Evolutionary conservation across 2,329 filamentous ascomycete species (phyloP), one percentile per base, ranked within the genome.

Genomic region (Pseudogymnoascus sp.): DNA sequence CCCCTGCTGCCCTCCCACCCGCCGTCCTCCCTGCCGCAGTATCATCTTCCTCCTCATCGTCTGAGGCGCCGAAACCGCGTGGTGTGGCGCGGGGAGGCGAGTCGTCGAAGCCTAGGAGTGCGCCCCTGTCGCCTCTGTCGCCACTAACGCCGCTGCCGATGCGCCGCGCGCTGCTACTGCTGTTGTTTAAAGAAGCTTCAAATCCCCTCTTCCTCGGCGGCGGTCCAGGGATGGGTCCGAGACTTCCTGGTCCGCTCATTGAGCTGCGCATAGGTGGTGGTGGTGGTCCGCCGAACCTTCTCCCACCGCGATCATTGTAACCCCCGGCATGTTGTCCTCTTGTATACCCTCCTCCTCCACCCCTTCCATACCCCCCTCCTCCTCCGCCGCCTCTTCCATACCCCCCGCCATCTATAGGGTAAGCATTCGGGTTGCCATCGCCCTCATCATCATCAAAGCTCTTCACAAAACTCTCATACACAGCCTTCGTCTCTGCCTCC

Each of bases 381-480:
- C 69, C 70, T 59, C 68, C 66, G 31, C 66, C 66, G 7, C 66
- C 66, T 50, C 63, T 23, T 33, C 65, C 64, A 62, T 50, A 66
- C 23, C 66, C 64, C 16, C 60, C 60, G 6, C 62, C 66, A 50
- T 67, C 63, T 10, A 25, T 61, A 40, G 56, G 28, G 28, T 31
- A 31, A 31, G 33, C 67, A 65, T 35, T 65, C 66, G 44, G 68
- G 65, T 61, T 64, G 63, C 62, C 64, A 38, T 70, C 71, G 23
- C 76, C 73, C 64, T 83, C 82, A 38, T 81, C 84, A 42, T 81
- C 79, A 25, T 86, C 86, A 69, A 90, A 90, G 63, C 83, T 91
- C 75, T 93, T 93, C 63, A 94, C 85, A 68, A 96, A 96, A 67
- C 93, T 91, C 69, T 91, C 86, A 74, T 92, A 90, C 0, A 92